These are phyloP conservation scores for Podaxis sp. DNA, from an alignment of 768 basidiomycete species.

Conservation along the genomic window DNA sequence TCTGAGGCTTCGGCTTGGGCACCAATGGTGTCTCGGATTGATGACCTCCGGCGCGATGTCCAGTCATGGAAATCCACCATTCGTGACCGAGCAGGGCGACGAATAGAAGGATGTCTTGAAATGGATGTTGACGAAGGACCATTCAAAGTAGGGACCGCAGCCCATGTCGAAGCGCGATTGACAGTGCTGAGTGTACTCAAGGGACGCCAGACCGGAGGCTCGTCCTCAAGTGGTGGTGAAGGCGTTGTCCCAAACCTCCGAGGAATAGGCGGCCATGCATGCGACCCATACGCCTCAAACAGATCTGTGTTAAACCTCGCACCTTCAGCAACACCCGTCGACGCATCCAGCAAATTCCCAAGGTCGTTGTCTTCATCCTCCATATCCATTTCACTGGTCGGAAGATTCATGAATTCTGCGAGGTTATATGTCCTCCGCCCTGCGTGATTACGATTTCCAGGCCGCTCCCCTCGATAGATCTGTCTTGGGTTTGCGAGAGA, in stretches of 20 bases:
- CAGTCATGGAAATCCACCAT: slow-evolving; percentile 74
- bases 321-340: slow-evolving; percentile 46
- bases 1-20: slow-evolving; percentile 30
- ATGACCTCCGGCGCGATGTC: slow-evolving; percentile 61
- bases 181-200: not conserved
- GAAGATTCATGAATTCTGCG: slow-evolving; percentile 51
- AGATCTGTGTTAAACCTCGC: slow-evolving; percentile 58
- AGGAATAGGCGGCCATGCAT: slow-evolving; percentile 22
- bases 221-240: slow-evolving; percentile 31
- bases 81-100: slow-evolving; percentile 54
- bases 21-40: slow-evolving; percentile 36
- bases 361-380: slow-evolving; percentile 74
- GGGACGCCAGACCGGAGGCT: slow-evolving; percentile 7
- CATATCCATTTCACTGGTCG: slow-evolving; percentile 59
- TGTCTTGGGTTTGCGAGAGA: slow-evolving; percentile 53
- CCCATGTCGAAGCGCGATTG: slow-evolving; percentile 5
- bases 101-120: slow-evolving; percentile 59
- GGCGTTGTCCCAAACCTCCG: slow-evolving; percentile 26
- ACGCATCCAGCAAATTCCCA: slow-evolving; percentile 41
- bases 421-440: slow-evolving; percentile 42
- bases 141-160: slow-evolving; percentile 21
- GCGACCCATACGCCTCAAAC: slow-evolving; percentile 57
- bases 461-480: slow-evolving; percentile 45
- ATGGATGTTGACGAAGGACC: slow-evolving; percentile 29
- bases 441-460: slow-evolving; percentile 31